Base-by-base conservation (phyloP, 2,329 filamentous ascomycete species). In the Nemania sp. region DNA sequence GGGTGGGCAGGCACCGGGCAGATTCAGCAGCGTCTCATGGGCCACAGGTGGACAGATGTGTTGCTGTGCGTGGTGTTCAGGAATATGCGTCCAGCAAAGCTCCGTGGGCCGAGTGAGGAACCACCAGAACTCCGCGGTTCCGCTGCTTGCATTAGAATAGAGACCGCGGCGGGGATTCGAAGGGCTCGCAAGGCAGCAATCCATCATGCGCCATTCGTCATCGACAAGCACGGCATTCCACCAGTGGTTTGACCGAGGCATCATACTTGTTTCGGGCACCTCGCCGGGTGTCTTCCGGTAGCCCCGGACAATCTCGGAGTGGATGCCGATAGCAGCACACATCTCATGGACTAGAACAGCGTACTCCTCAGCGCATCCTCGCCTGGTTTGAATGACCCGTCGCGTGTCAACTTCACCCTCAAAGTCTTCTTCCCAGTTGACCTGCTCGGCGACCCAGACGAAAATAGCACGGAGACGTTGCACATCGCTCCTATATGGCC, bases 221-320 rank as follows among this genome's bases (percentile, higher is more conserved):
- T 99, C 95, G 9, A 97, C 88, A 37, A 97, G 79, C 17, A 98
- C 91, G 0, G 92, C 88, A 69, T 99, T 99, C 95, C 95, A 99
- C 87, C 90, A 98, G 77, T 99, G 95, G 71, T 99, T 99, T 0
- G 94, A 84, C 32, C 89, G 87, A n/a, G 91, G 91, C 74, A 94
- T 86, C 59, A 89, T 89, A 63, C 90, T 90, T 45, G 92, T 80
- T 69, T 98, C 93, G 1, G 90, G 81, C 7, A 88, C 79, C 70
- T 98, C 95, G 0, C 94, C 94, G 0, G 95, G 95, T 1, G 85
- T 83, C 74, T 99, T 99, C 57, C 99, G 85, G 72, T 95, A 98
- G 0, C 95, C 95, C 61, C 88, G 87, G 13, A 99, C 87, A 18
- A 96, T 83, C 73, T 98, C 94, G 37, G 91, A 91, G 66, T 92